Percentiles rank a stretch among this genome's conserved stretches.
Conservation (phyloP, 306 rosid species). For the Boehmeria nivea region DNA sequence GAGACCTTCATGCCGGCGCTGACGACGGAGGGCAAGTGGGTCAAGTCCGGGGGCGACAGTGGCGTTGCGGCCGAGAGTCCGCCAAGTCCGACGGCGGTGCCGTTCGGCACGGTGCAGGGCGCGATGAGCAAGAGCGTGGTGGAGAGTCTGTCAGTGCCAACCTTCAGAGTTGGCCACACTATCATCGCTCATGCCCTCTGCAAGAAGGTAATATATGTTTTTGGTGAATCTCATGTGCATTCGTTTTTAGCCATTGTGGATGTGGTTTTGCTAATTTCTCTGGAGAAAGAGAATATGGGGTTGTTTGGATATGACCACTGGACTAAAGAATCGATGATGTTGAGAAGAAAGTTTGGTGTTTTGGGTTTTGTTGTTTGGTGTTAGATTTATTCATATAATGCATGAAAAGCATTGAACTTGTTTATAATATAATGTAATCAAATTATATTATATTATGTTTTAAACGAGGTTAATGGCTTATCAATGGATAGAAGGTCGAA, state of each 20-base stretch:
- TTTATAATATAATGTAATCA: too few species aligned
- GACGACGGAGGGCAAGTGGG: slow-evolving; percentile 97
- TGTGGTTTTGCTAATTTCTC: too few species aligned
- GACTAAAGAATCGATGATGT: too few species aligned
- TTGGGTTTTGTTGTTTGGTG: too few species aligned
- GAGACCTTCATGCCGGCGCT: slow-evolving; percentile 99
- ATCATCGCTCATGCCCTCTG: slow-evolving; percentile 68
- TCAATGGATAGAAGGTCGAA: too few species aligned
- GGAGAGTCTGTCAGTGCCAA: slow-evolving; percentile 76
- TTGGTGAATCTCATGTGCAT: not conserved
- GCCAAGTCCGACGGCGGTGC: slow-evolving; percentile 94
- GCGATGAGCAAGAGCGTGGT: slow-evolving; percentile 92
- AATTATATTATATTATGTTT: too few species aligned
- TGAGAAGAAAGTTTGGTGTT: too few species aligned
- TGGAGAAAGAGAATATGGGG: too few species aligned
- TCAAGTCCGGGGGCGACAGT: slow-evolving; percentile 92
- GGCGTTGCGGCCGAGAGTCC: slow-evolving; percentile 95
- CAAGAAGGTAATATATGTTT: slow-evolving; percentile 78
- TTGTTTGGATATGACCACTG: too few species aligned
- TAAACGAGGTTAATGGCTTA: too few species aligned
- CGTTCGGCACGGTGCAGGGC: slow-evolving; percentile 93
- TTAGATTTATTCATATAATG: too few species aligned
- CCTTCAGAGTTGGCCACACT: slow-evolving; percentile 92
- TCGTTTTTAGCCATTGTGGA: not conserved
- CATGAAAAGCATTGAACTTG: too few species aligned